These are phyloP conservation scores for Pyrenophora teres DNA, from an alignment of 2,329 filamentous ascomycete species.

Conservation along the genomic window DNA sequence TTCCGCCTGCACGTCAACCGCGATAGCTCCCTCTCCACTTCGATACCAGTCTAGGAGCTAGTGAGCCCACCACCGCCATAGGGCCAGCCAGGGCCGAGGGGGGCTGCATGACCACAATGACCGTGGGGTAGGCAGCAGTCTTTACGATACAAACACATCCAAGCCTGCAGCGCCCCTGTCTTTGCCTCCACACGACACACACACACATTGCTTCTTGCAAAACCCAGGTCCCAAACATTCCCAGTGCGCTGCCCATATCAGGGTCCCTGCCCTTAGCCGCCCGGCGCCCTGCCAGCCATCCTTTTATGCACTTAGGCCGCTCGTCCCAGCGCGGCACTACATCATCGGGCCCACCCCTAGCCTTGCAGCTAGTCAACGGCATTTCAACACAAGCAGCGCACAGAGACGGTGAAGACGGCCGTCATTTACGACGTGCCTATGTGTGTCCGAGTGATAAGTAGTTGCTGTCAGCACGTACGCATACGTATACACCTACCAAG, in stretches of 20 bases:
- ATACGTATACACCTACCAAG: background rate
- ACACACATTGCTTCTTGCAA: background rate
- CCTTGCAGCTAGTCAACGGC: constrained; percentile 4
- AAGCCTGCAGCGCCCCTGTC: constrained; percentile 2
- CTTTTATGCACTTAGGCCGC: constrained; percentile 7
- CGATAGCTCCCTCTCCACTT: constrained; percentile 13
- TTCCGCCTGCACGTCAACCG: background rate
- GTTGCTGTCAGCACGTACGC: background rate
- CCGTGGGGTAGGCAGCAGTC: no score
- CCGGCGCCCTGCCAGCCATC: constrained; percentile 11
- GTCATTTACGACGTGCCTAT: no score
- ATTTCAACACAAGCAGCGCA: constrained; percentile 1
- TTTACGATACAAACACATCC: no score
- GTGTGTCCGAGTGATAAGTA: background rate
- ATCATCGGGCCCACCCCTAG: constrained; percentile 20
- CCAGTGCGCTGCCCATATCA: background rate
- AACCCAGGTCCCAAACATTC: no score
- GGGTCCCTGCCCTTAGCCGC: constrained; percentile 9
- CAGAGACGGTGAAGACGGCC: background rate
- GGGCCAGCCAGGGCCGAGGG: no score
- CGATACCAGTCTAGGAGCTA: background rate
- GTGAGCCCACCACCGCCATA: no score
- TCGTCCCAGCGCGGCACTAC: constrained; percentile 14
- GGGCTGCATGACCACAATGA: background rate
- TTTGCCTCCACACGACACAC: background rate